Percentiles rank a stretch among this genome's conserved stretches.
Conservation (phyloP, 108 stramenopile genomes). For the Cyclotella atomus region DNA sequence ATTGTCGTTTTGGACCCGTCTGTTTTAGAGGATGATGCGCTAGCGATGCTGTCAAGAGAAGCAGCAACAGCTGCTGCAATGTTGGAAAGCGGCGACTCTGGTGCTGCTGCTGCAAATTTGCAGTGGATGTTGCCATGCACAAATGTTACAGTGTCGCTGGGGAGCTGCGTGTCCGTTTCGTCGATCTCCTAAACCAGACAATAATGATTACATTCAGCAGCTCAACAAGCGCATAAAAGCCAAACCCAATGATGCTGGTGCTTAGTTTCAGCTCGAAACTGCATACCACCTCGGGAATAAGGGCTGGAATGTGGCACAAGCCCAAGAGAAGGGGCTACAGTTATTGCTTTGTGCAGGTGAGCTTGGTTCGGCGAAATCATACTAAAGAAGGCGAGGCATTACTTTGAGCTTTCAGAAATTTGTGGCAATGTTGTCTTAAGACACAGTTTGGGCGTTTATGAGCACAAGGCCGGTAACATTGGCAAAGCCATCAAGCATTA, state of each 20-base stretch:
- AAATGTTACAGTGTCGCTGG: neutral
- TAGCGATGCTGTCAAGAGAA: no score
- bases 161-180: neutral
- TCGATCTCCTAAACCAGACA: neutral
- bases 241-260: no score
- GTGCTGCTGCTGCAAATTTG: neutral
- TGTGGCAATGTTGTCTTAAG: constrained; percentile 9
- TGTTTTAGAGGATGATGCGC: no score
- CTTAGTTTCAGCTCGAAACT: neutral
- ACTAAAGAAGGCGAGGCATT: constrained; percentile 28
- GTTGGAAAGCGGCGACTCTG: no score
- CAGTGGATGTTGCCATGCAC: no score
- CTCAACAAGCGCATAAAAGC: no score
- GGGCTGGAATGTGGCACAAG: neutral
- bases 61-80: no score
- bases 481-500: constrained; percentile 9
- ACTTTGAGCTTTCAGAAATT: constrained; percentile 26
- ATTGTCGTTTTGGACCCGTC: no score
- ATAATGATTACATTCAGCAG: neutral
- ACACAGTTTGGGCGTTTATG: constrained; percentile 4
- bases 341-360: neutral
- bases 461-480: neutral
- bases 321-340: neutral
- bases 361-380: neutral
- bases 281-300: neutral